Conservation (phyloP, 2,329 filamentous ascomycete genomes). For the Alternaria longipes region DNA sequence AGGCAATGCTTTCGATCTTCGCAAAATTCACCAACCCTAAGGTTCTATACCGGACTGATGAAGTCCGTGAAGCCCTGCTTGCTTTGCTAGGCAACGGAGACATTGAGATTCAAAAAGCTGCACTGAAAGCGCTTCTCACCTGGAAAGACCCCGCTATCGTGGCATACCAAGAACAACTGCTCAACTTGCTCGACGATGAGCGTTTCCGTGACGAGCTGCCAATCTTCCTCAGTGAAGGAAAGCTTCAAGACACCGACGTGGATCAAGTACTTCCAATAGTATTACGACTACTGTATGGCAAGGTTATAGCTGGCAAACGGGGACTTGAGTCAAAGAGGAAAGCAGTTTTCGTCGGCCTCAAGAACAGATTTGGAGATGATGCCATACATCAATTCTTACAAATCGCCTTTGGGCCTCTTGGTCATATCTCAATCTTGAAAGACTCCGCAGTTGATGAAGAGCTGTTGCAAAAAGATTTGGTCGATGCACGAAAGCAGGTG, state of each 20-base stretch:
- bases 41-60: conserved; percentile 78
- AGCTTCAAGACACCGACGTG: conserved; percentile 77
- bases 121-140: conserved; percentile 82
- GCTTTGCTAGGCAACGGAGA: conserved; percentile 86
- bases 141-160: conserved; percentile 85
- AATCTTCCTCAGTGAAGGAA: conserved; percentile 77
- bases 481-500: conserved; percentile 80
- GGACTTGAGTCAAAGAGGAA: conserved; percentile 82
- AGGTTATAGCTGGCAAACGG: conserved; percentile 83
- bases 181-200: conserved; percentile 88
- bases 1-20: conserved; percentile 82
- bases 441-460: conserved; percentile 60
- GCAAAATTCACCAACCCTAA: conserved; percentile 86
- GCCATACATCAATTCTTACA: conserved; percentile 84
- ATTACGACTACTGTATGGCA: conserved; percentile 86
- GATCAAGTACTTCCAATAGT: conserved; percentile 82
- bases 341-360: conserved; percentile 77
- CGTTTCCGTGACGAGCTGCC: conserved; percentile 94
- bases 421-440: conserved; percentile 67
- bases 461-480: conserved; percentile 57
- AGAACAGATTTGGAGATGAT: conserved; percentile 72
- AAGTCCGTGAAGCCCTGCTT: conserved; percentile 80
- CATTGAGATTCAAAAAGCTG: conserved; percentile 83
- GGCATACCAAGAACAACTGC: conserved; percentile 83
- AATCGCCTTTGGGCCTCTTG: conserved; percentile 79